Evolutionary conservation across 108 stramenopile species (phyloP), one percentile per base, ranked within the genome.

Genomic region (Cylindrotheca fusiformis): DNA sequence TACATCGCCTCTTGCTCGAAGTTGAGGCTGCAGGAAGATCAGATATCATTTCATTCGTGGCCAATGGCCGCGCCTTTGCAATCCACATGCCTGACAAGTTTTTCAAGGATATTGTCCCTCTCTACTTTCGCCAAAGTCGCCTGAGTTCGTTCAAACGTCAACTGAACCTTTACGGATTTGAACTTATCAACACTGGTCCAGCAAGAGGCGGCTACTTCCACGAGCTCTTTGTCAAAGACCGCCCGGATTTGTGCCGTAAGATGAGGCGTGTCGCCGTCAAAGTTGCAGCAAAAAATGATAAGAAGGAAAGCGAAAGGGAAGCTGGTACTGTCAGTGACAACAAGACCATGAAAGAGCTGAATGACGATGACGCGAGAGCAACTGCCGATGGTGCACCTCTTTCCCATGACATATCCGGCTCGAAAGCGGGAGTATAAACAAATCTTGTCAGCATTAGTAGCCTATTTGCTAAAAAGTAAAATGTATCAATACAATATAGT

Each of bases 131-230:
- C 20, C 95, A 93, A 55, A 87, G 83, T 50, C 84, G 90, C 52
- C 71, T 87, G 63, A 77, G 88, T 26, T 88, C 87, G 31, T 96
- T 97, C 77, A 90, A 96, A 69, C 67, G 96, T n/a, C 95, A 97
- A 67, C 80, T 97, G n/a, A 96, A 97, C 64, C 76, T 96, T 10
- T 94, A 94, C 62, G 89, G 87, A 17, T 94, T 91, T 53, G 67
- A 75, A 30, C 74, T 82, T 22, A 79, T 91, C 61, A 91, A 86
- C 20, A 74, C 76, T 27, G 93, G 93, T 3, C 83, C 77, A 6
- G 83, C 86, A 32, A 69, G 88, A 10, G 88, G 88, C 20, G 83
- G 74, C 8, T 94, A 94, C 45, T 94, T 84, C 55, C 86, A 94
- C 64, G 89, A 88, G 52, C 67, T 81, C 23, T 91, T 91, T 71